A percentile compares a stretch with the other conserved stretches of the same genome.
These are phyloP conservation scores for Lentinus tigrinus DNA, from an alignment of 768 basidiomycete genomes.

Conservation along the genomic window DNA sequence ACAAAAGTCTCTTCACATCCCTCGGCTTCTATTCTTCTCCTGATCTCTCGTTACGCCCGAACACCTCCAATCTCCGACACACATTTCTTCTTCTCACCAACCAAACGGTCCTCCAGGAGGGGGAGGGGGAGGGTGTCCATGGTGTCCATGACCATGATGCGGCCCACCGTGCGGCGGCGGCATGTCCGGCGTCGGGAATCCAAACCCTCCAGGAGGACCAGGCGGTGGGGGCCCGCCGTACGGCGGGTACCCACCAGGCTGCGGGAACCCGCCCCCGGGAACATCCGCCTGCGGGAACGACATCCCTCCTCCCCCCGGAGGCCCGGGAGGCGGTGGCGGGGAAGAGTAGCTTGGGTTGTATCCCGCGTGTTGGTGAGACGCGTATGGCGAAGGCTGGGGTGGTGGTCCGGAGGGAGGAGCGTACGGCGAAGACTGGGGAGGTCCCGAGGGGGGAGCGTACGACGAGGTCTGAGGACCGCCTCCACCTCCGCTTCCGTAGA, in stretches of 20 bases:
- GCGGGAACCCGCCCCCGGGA: background rate
- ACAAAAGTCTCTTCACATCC: too few species aligned
- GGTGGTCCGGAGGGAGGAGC: conserved; percentile 4
- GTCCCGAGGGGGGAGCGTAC: background rate
- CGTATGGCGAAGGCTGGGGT: background rate
- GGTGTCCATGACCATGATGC: background rate
- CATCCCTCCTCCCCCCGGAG: background rate
- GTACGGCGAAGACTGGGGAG: background rate
- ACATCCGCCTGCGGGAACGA: conserved; percentile 9
- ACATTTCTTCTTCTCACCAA: background rate
- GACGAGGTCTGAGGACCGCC: background rate
- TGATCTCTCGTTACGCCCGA: too few species aligned
- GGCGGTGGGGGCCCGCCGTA: conserved; percentile 1
- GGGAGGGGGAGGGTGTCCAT: conserved; percentile 1
- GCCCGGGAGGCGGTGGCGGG: background rate
- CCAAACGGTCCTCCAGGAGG: conserved; percentile 7
- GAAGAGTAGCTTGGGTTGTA: conserved; percentile 15
- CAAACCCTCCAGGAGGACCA: conserved; percentile 11
- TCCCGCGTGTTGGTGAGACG: background rate
- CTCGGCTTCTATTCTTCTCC: too few species aligned
- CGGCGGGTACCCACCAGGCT: background rate
- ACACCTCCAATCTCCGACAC: background rate
- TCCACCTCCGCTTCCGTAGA: conserved; percentile 5
- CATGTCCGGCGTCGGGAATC: conserved; percentile 8
- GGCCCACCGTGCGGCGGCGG: conserved; percentile 3